Evolutionary conservation across 2,329 filamentous ascomycete species (phyloP).

Genomic region (Exophiala lecanii-corni): DNA sequence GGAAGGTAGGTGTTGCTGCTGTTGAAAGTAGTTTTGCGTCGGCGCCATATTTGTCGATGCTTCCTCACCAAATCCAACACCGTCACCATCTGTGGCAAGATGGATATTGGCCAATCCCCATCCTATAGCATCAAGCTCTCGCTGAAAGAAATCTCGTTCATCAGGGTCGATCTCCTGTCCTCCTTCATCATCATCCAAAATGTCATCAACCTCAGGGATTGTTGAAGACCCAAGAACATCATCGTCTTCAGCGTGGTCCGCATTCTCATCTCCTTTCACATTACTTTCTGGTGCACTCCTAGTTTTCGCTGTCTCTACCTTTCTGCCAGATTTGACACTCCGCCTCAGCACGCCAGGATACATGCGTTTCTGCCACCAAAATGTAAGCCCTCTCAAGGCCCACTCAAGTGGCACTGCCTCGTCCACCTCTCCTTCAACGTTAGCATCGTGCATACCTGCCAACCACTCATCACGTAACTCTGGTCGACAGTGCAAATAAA

Average conservation of each 20-base stretch:
- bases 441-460: slow-evolving; percentile 46
- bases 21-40: slow-evolving; percentile 1
- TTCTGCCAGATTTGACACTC: too few relatives aligned
- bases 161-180: slow-evolving; percentile 57
- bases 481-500: slow-evolving; percentile 88
- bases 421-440: slow-evolving; percentile 90
- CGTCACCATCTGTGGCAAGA: slow-evolving; percentile 22
- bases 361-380: slow-evolving; percentile 84
- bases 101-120: slow-evolving; percentile 38
- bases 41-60: slow-evolving; percentile 10
- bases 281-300: slow-evolving; percentile 4
- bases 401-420: slow-evolving; percentile 89
- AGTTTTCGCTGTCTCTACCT: slow-evolving; percentile 1
- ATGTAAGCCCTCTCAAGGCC: slow-evolving; percentile 78
- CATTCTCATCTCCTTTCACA: slow-evolving; percentile 1
- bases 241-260: slow-evolving; percentile 23
- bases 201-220: slow-evolving; percentile 10
- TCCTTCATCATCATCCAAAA: slow-evolving; percentile 33
- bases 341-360: slow-evolving; percentile 75
- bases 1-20: slow-evolving; percentile 3
- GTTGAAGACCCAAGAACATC: slow-evolving; percentile 3
- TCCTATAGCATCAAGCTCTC: slow-evolving; percentile 69
- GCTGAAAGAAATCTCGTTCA: slow-evolving; percentile 73
- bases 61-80: slow-evolving; percentile 26
- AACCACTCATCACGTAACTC: slow-evolving; percentile 76